phyloP scores from a whole-genome alignment of 495 filamentous ascomycete species.

The Thermochaetoides thermophila region DNA sequence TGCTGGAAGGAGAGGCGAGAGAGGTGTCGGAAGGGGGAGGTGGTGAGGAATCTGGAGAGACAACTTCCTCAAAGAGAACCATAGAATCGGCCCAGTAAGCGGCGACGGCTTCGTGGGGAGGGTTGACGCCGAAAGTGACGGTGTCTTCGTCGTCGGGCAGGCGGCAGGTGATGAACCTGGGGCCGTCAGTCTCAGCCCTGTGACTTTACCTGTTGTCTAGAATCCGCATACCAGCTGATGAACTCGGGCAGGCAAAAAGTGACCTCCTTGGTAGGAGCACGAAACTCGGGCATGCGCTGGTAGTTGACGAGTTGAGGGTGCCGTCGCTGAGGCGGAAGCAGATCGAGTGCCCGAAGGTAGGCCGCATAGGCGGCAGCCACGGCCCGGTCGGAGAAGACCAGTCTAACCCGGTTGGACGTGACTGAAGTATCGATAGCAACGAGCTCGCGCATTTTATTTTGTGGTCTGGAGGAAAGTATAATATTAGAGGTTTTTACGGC shows the following conservation, averaged over 20 bases:
- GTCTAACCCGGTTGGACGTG: constrained; percentile 14
- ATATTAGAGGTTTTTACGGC: neutral
- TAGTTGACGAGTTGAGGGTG: constrained; percentile 11
- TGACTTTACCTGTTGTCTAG: too few species aligned
- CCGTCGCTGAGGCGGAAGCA: constrained; percentile 5
- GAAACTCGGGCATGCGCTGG: constrained; percentile 9
- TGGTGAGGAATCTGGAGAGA: too few species aligned
- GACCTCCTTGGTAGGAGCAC: constrained; percentile 13
- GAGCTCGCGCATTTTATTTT: constrained; percentile 13
- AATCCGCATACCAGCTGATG: constrained; percentile 16
- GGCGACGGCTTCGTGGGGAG: constrained; percentile 8
- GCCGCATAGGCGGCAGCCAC: constrained; percentile 16
- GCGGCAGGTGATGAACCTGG: constrained; percentile 22
- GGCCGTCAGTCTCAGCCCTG: neutral
- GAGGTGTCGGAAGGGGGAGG: neutral
- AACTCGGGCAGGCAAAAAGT: constrained; percentile 14
- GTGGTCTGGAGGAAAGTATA: too few species aligned
- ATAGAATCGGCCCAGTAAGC: constrained; percentile 14
- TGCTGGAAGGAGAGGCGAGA: too few species aligned
- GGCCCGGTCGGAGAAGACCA: constrained; percentile 19
- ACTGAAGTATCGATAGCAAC: constrained; percentile 20
- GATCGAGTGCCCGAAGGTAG: constrained; percentile 15
- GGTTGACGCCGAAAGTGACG: constrained; percentile 17
- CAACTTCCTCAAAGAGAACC: constrained; percentile 15
- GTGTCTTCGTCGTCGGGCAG: constrained; percentile 21